A percentile compares a stretch with the other conserved stretches of the same genome.
phyloP scores from a whole-genome alignment of 352 stramenopile genomes.

The Phytophthora parvispora region DNA sequence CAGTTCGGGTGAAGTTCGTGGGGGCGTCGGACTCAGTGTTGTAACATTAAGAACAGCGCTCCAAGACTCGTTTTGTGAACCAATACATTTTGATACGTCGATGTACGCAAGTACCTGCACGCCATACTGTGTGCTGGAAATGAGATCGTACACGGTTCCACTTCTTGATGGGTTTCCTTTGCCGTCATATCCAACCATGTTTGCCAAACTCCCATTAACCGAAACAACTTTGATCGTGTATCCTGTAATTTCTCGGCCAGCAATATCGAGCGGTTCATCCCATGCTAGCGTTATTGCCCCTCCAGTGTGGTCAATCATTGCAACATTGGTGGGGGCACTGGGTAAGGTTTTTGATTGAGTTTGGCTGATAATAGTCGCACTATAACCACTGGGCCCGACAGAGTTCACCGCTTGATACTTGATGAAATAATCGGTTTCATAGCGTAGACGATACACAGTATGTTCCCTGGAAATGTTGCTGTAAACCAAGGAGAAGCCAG shows the following conservation, averaged over 20 bases:
- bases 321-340: constrained; percentile 48
- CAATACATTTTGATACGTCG: constrained; percentile 49
- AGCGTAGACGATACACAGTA: constrained; percentile 49
- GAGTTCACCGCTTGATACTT: constrained; percentile 65
- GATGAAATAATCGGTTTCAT: constrained; percentile 45
- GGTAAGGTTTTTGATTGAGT: constrained; percentile 56
- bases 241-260: constrained; percentile 51
- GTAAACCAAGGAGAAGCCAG: constrained; percentile 42
- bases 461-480: constrained; percentile 11
- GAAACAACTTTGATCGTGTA: constrained; percentile 52
- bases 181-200: constrained; percentile 61
- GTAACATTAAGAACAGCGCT: constrained; percentile 17
- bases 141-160: constrained; percentile 45
- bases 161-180: constrained; percentile 14
- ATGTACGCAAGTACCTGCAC: constrained; percentile 50
- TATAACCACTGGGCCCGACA: constrained; percentile 54
- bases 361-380: constrained; percentile 16
- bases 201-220: not conserved
- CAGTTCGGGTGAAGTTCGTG: constrained; percentile 34
- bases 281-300: constrained; percentile 53
- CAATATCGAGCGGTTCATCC: constrained; percentile 67
- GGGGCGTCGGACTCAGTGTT: constrained; percentile 30
- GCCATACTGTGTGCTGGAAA: constrained; percentile 31
- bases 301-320: constrained; percentile 38
- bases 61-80: constrained; percentile 22